Conservation (phyloP, 495 filamentous ascomycete species). For the Collariella sp. region DNA sequence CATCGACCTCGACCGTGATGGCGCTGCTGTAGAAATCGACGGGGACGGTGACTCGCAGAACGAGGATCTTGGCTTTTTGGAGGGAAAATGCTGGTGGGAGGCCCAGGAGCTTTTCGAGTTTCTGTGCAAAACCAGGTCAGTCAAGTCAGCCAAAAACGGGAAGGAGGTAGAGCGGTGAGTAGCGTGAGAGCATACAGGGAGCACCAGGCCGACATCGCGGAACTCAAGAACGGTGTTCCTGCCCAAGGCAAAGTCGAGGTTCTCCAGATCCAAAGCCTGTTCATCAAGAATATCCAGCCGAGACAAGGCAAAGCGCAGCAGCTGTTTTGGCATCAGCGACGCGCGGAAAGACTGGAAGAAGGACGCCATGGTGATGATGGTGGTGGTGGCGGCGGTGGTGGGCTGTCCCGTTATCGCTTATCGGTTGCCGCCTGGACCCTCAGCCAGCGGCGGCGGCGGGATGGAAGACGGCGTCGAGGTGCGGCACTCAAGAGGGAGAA, state of each 20-base stretch:
- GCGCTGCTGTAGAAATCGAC: constrained; percentile 72
- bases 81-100: constrained; percentile 62
- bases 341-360: constrained; percentile 57
- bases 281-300: constrained; percentile 75
- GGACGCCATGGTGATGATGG: constrained; percentile 37
- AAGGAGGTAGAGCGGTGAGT: background rate
- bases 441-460: background rate
- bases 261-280: constrained; percentile 68
- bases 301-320: constrained; percentile 72
- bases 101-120: constrained; percentile 61
- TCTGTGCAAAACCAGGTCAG: constrained; percentile 39
- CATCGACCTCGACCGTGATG: constrained; percentile 68
- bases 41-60: constrained; percentile 68
- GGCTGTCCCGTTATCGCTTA: too few relatives aligned
- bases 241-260: constrained; percentile 68
- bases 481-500: background rate
- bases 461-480: background rate
- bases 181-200: constrained; percentile 47
- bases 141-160: background rate
- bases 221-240: constrained; percentile 71
- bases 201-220: constrained; percentile 65
- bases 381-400: background rate
- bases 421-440: background rate
- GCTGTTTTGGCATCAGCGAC: constrained; percentile 68
- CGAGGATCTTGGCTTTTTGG: constrained; percentile 56